Evolutionary conservation across 176 grass and related monocot species (phyloP).

Genomic region (Carex myosuroides): DNA sequence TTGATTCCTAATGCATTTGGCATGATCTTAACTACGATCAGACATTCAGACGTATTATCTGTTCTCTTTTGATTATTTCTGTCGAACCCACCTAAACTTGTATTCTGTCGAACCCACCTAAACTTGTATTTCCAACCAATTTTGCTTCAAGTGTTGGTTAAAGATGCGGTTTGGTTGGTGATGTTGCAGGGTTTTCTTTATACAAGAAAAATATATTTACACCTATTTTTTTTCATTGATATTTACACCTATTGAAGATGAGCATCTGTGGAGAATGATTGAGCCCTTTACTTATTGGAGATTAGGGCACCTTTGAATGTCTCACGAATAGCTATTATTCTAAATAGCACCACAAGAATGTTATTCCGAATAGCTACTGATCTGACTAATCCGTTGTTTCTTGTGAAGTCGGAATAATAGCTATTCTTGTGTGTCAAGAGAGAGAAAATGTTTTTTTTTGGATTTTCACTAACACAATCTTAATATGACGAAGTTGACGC

Average conservation of each 20-base stretch:
- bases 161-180: neutral
- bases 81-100: conserved; percentile 8
- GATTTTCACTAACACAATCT: too few species aligned
- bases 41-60: conserved; percentile 4
- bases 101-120: conserved; percentile 10
- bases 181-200: neutral
- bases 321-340: too few species aligned
- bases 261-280: neutral
- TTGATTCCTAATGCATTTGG: conserved; percentile 20
- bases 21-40: conserved; percentile 10
- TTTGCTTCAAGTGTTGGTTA: conserved; percentile 10
- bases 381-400: too few species aligned
- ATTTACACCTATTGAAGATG: neutral
- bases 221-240: neutral
- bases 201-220: neutral
- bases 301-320: too few species aligned
- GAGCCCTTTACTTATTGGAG: neutral
- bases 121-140: conserved; percentile 8
- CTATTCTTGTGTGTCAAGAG: too few species aligned
- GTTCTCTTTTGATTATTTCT: conserved; percentile 4
- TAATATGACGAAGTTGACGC: too few species aligned
- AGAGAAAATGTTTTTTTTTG: too few species aligned
- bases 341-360: too few species aligned
- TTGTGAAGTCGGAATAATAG: too few species aligned
- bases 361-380: too few species aligned